Evolutionary conservation across 2,329 filamentous ascomycete species (phyloP), one percentile per base, ranked within the genome.

Genomic region (Cladosporium sphaerospermum): DNA sequence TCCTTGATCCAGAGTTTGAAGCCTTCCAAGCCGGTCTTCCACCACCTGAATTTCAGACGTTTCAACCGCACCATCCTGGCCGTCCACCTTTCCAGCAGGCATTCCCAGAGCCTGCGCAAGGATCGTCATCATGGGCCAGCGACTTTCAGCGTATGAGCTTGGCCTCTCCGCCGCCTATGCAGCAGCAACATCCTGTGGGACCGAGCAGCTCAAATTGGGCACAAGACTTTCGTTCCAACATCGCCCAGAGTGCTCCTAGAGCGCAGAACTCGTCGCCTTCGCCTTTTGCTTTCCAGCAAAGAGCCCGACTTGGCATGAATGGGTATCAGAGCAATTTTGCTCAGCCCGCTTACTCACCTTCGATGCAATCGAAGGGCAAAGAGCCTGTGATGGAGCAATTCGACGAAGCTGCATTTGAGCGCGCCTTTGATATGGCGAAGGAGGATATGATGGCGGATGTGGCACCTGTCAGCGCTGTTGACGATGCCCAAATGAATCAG

Each of bases 1-100:
- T 75, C 4, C 65, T 86, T 53, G 84, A 88, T 61, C 74, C 76
- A 34, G 85, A 88, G 60, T 88, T 88, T 62, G 79, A 85, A 59
- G 81, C 83, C 43, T 89, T 89, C 59, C 83, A 86, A 67, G 74
- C 76, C 39, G 78, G 78, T 16, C 65, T 67, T 23, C 66, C 67
- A 23, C 67, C 71, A 50, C 65, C 72, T 14, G 67, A 71, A 52
- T 66, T 72, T 56, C 61, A 59, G 62, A 72, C 57, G 50, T 71
- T 61, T 65, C 73, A 63, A 67, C 62, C 64, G 51, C 60, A 54
- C 23, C 52, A 44, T 43, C 40, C 64, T 56, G 59, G 62, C 56
- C 53, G 61, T 7, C 52, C 63, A 19, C 45, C 31, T 39, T 48
- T 48, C 23, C 45, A 50, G 23, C 51, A 47, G 19, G 28, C 43